Percentiles rank a stretch among this genome's conserved stretches.
These are phyloP conservation scores for Diphasiastrum complanatum DNA, from an alignment of 83 land plant species.

Conservation along the genomic window DNA sequence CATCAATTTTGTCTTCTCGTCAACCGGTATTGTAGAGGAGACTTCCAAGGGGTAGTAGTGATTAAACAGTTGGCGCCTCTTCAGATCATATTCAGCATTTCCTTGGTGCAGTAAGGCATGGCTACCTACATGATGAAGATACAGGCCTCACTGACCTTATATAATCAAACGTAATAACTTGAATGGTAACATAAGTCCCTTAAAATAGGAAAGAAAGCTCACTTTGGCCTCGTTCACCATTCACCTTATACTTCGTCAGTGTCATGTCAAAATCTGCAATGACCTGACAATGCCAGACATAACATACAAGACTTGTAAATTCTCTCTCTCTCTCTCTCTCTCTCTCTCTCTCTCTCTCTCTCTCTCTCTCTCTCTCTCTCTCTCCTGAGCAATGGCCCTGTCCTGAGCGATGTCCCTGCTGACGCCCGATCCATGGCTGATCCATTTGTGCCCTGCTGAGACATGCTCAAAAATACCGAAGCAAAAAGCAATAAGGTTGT, in stretches of 20 bases:
- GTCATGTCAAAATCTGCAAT: constrained; percentile 42
- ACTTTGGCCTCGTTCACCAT: constrained; percentile 37
- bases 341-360: too few species aligned
- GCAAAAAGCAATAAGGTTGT: too few species aligned
- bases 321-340: too few species aligned
- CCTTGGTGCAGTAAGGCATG: constrained; percentile 74
- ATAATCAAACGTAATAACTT: background rate
- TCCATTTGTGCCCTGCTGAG: too few species aligned
- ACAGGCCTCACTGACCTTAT: background rate
- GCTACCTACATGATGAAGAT: constrained; percentile 43
- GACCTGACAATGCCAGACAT: constrained; percentile 15
- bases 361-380: too few species aligned
- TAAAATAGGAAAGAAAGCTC: constrained; percentile 11
- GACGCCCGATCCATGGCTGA: too few species aligned
- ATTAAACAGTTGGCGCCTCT: constrained; percentile 55
- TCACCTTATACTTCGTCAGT: constrained; percentile 31
- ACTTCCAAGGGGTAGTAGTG: constrained; percentile 78
- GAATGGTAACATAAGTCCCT: background rate
- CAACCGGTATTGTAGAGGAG: constrained; percentile 57
- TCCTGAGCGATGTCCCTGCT: too few species aligned
- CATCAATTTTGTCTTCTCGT: constrained; percentile 86
- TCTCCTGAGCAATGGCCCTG: too few species aligned
- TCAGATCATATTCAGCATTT: constrained; percentile 60
- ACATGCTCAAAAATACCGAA: too few species aligned
- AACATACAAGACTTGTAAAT: background rate